Evolutionary conservation across 495 filamentous ascomycete species (phyloP).

Genomic region (Choiromyces venosus): DNA sequence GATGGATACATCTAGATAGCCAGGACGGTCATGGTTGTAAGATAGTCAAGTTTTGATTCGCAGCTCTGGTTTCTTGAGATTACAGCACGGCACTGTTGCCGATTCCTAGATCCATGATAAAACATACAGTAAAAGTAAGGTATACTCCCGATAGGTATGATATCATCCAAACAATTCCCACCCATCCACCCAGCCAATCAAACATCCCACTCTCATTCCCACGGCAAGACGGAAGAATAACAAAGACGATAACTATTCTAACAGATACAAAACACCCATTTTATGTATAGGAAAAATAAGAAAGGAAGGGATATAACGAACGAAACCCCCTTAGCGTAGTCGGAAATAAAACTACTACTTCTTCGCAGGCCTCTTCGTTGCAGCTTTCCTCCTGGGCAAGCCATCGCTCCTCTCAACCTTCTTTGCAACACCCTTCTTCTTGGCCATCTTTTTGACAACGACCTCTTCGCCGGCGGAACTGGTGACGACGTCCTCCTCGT

Average conservation of each 20-base stretch:
- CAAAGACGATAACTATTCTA: neutral
- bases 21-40: too few species aligned
- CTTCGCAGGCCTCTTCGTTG: constrained; percentile 20
- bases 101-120: neutral
- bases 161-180: neutral
- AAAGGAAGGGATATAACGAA: constrained; percentile 6
- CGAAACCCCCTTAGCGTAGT: neutral
- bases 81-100: too few species aligned
- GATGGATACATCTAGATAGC: too few species aligned
- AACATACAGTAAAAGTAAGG: too few species aligned
- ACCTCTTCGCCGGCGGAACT: constrained; percentile 41
- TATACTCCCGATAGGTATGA: neutral
- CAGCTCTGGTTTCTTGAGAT: too few species aligned
- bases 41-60: too few species aligned
- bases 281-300: constrained; percentile 9
- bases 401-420: constrained; percentile 39
- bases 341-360: constrained; percentile 22
- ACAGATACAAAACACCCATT: neutral
- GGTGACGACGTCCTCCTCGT: constrained; percentile 43
- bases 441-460: neutral
- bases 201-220: neutral
- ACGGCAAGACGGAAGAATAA: neutral
- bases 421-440: constrained; percentile 32
- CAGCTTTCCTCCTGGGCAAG: constrained; percentile 36
- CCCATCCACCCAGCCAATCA: neutral